Base-by-base conservation (phyloP, 192 early-diverging fungal species). In the Coemansia sp. region DNA sequence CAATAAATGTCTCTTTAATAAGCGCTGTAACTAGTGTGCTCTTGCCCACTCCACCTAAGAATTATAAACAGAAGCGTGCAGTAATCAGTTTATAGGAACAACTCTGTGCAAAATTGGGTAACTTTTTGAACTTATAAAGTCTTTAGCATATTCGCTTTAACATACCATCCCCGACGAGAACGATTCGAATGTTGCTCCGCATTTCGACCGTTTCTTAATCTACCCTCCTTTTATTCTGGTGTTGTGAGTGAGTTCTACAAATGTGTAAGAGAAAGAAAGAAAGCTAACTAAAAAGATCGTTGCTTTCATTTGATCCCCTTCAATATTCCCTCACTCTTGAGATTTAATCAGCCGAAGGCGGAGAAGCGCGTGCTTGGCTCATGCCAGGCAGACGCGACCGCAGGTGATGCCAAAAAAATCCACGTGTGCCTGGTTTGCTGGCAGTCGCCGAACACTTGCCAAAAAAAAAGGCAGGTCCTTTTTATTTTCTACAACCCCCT, bases 21-120 rank as follows among this genome's bases (percentile, higher is more conserved):
- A 99, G 88, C 14, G 95, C 91, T 26, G 94, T 96, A 60, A 99
- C 93, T 61, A 99, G 76, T 24, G 97, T 95, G 73, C 93, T 95
- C 70, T 99, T 99, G 56, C 97, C 97, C 56, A 95, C 94, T 47
- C 88, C 88, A 72, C 93, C 81, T 83, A 76, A 55, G 50, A 51
- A 58, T 10, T 49, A 22, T 28, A 30, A 21, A 49, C 49, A 54
- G 10, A 54, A 60, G 38, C 38, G 55, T 14, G 25, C 18, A 9
- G 22, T 49, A 41, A 47, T 47, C 49, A 38, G 34, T 9, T 55
- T 41, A 21, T 16, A n/a, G n/a, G 49, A 21, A 56, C 23, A 25
- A 60, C 0, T 23, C 25, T n/a, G n/a, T 22, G 21, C 4, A 26
- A 16, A 70, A 24, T 8, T 18, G 23, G 31, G 27, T 28, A 10